Evolutionary conservation across 1,139 yeast species (phyloP), one percentile per base, ranked within the genome.

Genomic region (Spencermartinsiella ligniputridi): DNA sequence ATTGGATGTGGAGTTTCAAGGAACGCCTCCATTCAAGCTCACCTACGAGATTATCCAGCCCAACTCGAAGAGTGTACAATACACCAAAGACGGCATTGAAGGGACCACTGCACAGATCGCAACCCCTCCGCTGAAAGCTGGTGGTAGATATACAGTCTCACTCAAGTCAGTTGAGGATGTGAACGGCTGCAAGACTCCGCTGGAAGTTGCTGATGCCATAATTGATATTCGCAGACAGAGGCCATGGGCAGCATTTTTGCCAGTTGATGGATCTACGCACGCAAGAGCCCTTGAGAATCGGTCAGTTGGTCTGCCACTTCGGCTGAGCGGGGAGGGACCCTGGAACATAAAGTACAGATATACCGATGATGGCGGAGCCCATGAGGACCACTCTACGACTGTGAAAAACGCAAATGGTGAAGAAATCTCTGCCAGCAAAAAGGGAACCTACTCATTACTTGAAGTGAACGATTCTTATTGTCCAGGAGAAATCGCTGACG

Each of bases 21-120:
- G 98, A 9, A 80, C 81, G 52, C 78, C 84, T 0, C 97, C 97
- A 1, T 87, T 83, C 54, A 68, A 74, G 2, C 72, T 92, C 48
- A 72, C 71, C 24, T 89, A 89, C 62, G 90, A 86, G 53, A 67
- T 88, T 27, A 63, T 80, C 13, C 75, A 75, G 37, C 53, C 52
- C 6, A 47, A 69, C 29, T 48, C 78, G 4, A 70, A 70, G 47
- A 66, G 79, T 47, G 62, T 67, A 6, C 64, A 76, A 3, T 71
- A 64, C 41, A 61, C 63, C 1, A 63, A 75, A 6, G 66, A 68
- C n/a, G 71, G 74, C 30, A 75, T 83, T 32, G 53, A 58, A 6
- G 64, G 61, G 0, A 62, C 70, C 35, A 53, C 53, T 3, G 70
- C 70, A 46, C 62, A 63, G 1, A 72, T 89, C 15, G 58, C 61